These are phyloP conservation scores for Colletotrichum godetiae DNA, from an alignment of 2,329 filamentous ascomycete genomes.

Conservation along the genomic window DNA sequence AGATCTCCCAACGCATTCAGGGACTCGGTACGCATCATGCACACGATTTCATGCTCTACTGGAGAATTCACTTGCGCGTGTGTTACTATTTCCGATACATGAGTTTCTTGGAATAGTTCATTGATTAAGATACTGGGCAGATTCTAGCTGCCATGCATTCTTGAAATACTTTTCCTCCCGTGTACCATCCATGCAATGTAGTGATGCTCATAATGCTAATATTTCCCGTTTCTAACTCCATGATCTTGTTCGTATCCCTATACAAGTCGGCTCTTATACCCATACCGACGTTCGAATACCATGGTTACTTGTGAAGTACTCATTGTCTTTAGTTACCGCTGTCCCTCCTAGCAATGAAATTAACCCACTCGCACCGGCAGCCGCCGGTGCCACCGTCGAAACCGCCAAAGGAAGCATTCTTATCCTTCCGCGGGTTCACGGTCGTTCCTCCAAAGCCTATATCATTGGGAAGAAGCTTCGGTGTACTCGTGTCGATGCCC, in stretches of 20 bases:
- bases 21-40: no score
- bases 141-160: constrained; percentile 17
- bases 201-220: neutral
- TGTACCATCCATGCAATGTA: neutral
- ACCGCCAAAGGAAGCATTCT: constrained; percentile 63
- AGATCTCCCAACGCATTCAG: neutral
- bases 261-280: neutral
- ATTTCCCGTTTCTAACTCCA: neutral
- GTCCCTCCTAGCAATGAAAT: constrained; percentile 52
- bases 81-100: no score
- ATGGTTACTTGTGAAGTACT: neutral
- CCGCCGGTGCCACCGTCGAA: constrained; percentile 73
- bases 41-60: no score
- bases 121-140: constrained; percentile 15
- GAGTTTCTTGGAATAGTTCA: neutral
- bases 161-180: neutral
- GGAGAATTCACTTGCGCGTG: no score
- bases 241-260: constrained; percentile 15
- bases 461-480: constrained; percentile 60
- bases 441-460: constrained; percentile 62
- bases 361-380: constrained; percentile 71
- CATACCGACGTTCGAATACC: neutral
- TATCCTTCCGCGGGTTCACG: constrained; percentile 61
- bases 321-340: neutral
- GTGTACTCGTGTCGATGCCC: constrained; percentile 55